These are phyloP conservation scores for Groenewaldozyma tartarivorans DNA, from an alignment of 805 yeast species.

Conservation along the genomic window DNA sequence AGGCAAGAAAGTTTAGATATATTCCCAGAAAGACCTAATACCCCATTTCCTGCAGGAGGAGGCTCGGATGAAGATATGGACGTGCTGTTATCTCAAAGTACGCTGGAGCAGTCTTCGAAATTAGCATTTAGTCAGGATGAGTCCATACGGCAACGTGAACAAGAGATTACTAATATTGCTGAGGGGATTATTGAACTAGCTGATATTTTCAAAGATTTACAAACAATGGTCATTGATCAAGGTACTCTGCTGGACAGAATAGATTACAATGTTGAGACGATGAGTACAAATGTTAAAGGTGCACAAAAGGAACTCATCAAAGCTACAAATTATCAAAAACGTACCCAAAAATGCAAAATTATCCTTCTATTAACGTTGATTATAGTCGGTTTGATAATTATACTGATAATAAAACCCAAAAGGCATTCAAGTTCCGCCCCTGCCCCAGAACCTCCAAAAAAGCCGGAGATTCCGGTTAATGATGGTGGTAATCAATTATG, in stretches of 20 bases:
- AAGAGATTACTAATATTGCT: conserved; percentile 83
- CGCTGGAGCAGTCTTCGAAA: conserved; percentile 29
- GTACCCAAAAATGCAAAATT: conserved; percentile 84
- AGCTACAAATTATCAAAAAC: conserved; percentile 75
- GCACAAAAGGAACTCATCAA: conserved; percentile 70
- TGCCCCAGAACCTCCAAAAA: conserved; percentile 4
- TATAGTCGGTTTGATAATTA: conserved; percentile 59
- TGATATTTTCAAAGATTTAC: conserved; percentile 88
- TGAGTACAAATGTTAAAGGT: conserved; percentile 63
- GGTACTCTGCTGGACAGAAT: conserved; percentile 90
- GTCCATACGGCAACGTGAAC: conserved; percentile 63
- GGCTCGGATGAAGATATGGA: conserved; percentile 21
- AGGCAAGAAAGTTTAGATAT: conserved; percentile 54
- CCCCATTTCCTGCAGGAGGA: conserved; percentile 3
- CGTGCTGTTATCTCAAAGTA: conserved; percentile 26
- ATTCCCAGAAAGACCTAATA: conserved; percentile 1
- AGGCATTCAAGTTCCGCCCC: conserved; percentile 12
- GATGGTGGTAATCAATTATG: too few relatives aligned
- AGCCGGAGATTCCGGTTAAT: conserved; percentile 3
- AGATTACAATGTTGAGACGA: conserved; percentile 79
- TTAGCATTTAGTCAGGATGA: conserved; percentile 28
- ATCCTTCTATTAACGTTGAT: conserved; percentile 64
- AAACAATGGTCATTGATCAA: conserved; percentile 84
- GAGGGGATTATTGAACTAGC: conserved; percentile 91
- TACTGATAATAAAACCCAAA: conserved; percentile 51